Evolutionary conservation across 306 rosid species (phyloP).

Genomic region (Myrica gale): DNA sequence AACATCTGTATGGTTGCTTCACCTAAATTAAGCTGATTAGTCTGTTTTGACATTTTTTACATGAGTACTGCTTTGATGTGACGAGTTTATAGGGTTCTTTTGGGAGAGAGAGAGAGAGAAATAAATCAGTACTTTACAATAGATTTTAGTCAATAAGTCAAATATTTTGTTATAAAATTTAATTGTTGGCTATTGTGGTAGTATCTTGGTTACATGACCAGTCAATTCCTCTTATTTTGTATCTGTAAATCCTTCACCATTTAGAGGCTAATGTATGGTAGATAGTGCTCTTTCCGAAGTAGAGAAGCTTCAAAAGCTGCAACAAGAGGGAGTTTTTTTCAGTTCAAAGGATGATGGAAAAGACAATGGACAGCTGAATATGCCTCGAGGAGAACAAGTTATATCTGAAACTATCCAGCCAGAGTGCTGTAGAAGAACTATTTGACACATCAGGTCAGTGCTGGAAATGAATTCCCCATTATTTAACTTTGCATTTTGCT

Average conservation of each 20-base stretch:
- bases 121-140: background rate
- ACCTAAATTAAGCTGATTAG: background rate
- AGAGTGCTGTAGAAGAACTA: slow-evolving; percentile 38
- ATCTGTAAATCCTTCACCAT: background rate
- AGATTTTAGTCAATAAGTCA: background rate
- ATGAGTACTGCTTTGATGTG: background rate
- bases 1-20: background rate
- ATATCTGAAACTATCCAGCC: slow-evolving; percentile 36
- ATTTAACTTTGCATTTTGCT: slow-evolving; percentile 20
- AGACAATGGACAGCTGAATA: slow-evolving; percentile 15
- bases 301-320: slow-evolving; percentile 49
- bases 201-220: slow-evolving; percentile 3
- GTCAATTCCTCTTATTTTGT: slow-evolving; percentile 20
- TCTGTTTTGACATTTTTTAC: background rate
- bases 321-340: slow-evolving; percentile 37
- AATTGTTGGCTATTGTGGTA: background rate
- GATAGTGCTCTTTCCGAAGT: slow-evolving; percentile 61
- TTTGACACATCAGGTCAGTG: slow-evolving; percentile 65
- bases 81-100: background rate
- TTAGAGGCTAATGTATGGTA: slow-evolving; percentile 39
- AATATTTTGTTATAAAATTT: slow-evolving; percentile 26
- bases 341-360: slow-evolving; percentile 29
- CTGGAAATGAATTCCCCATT: slow-evolving; percentile 20
- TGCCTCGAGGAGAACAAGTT: slow-evolving; percentile 27
- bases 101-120: no score